phyloP scores from a whole-genome alignment of 139 green algal genomes.

The Asterochloris erici region DNA sequence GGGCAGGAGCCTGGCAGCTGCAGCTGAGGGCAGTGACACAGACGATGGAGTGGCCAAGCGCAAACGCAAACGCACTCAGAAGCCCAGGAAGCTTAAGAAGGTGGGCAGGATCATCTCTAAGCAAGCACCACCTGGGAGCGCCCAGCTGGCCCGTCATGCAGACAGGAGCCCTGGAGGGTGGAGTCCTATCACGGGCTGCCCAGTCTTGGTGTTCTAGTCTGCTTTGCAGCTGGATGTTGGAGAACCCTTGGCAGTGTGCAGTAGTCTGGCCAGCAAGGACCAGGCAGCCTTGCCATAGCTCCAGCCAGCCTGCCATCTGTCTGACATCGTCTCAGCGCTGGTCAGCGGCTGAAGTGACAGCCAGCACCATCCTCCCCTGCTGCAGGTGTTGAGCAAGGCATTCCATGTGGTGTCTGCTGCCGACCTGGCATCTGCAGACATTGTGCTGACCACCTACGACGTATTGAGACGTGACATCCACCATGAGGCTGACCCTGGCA shows the following conservation, averaged over 20 bases:
- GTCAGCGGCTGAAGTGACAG: neutral
- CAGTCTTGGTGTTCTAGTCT: too few relatives aligned
- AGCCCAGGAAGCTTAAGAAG: slow-evolving; percentile 4
- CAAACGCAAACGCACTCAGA: neutral
- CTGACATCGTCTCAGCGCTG: too few relatives aligned
- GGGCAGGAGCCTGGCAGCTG: neutral
- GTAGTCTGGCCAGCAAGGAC: too few relatives aligned
- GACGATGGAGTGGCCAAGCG: neutral
- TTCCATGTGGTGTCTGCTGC: slow-evolving; percentile 46
- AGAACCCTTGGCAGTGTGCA: too few relatives aligned
- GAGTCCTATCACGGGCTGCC: too few relatives aligned
- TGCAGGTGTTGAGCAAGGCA: slow-evolving; percentile 19
- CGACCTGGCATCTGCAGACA: slow-evolving; percentile 73
- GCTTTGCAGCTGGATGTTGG: too few relatives aligned
- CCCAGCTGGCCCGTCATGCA: neutral
- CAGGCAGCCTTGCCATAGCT: too few relatives aligned
- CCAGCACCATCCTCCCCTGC: neutral
- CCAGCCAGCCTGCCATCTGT: too few relatives aligned
- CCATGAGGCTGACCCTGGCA: slow-evolving; percentile 29
- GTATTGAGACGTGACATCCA: slow-evolving; percentile 74
- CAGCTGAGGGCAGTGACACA: neutral
- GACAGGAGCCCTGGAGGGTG: too few relatives aligned
- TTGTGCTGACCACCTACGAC: slow-evolving; percentile 90
- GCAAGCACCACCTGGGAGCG: too few relatives aligned
- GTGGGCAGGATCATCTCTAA: neutral